phyloP scores from a whole-genome alignment of 192 early-diverging fungal genomes.

The Entomortierella beljakovae region DNA sequence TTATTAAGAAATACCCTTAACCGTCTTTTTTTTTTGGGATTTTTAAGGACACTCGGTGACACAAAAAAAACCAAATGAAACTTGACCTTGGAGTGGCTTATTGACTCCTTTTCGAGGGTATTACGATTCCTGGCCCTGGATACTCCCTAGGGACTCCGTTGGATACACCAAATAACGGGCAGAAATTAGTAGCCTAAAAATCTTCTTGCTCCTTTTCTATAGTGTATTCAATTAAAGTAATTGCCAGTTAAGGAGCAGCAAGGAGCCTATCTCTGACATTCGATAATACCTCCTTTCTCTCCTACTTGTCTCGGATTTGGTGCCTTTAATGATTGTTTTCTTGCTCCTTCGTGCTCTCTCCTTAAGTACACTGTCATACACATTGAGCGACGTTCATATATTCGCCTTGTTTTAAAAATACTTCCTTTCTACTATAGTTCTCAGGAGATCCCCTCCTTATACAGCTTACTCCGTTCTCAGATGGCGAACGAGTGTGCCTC shows the following conservation, averaged over 20 bases:
- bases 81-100: too few relatives aligned
- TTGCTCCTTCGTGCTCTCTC: constrained; percentile 7
- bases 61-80: too few relatives aligned
- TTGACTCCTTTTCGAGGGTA: too few relatives aligned
- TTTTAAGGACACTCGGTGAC: too few relatives aligned
- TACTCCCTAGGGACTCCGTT: too few relatives aligned
- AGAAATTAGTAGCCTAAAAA: not conserved
- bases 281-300: constrained; percentile 1
- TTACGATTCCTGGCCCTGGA: too few relatives aligned
- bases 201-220: not conserved
- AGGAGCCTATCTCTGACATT: constrained; percentile 5
- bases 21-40: too few relatives aligned
- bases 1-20: too few relatives aligned
- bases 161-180: too few relatives aligned
- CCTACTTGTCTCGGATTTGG: constrained; percentile 5
- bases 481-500: not conserved
- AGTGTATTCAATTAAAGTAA: not conserved
- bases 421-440: not conserved
- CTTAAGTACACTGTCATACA: not conserved
- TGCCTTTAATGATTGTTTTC: not conserved
- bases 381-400: not conserved
- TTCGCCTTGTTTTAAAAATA: not conserved
- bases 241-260: not conserved
- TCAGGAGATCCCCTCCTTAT: not conserved
- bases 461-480: not conserved